Evolutionary conservation across 2,329 filamentous ascomycete species (phyloP).

Genomic region (Hypoxylon sp.): DNA sequence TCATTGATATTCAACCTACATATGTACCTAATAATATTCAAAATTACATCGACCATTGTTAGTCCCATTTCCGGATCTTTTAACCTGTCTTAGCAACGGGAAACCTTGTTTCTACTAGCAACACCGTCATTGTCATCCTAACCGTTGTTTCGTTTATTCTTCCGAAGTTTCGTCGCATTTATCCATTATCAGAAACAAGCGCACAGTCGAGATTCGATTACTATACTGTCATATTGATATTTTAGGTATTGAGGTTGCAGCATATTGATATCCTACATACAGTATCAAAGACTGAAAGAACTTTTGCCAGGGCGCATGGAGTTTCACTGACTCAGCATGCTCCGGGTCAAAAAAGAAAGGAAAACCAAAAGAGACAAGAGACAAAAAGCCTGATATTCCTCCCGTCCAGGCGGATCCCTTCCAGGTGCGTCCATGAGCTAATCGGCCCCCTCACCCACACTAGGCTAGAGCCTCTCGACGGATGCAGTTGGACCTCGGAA

Average conservation of each 20-base stretch:
- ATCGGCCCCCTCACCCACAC: constrained; percentile 36
- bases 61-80: constrained; percentile 5
- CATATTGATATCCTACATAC: constrained; percentile 9
- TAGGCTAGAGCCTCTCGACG: constrained; percentile 40
- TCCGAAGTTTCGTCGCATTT: constrained; percentile 30
- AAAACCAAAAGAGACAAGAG: constrained; percentile 9
- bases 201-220: constrained; percentile 4
- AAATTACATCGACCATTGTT: constrained; percentile 6
- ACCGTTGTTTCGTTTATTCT: constrained; percentile 19
- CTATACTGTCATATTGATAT: constrained; percentile 5
- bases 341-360: constrained; percentile 18
- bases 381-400: constrained; percentile 24
- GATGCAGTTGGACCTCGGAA: constrained; percentile 36
- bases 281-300: constrained; percentile 10
- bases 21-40: constrained; percentile 4
- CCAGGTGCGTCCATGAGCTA: constrained; percentile 37
- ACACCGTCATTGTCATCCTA: constrained; percentile 34
- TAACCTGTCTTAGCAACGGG: constrained; percentile 1
- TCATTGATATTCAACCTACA: constrained; percentile 11
- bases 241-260: constrained; percentile 11
- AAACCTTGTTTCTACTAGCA: constrained; percentile 25
- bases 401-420: constrained; percentile 40
- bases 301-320: constrained; percentile 1
- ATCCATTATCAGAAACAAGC: constrained; percentile 4
- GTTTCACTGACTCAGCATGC: constrained; percentile 33